Percentiles rank a stretch among this genome's conserved stretches.
Evolutionary conservation across 2,329 filamentous ascomycete species (phyloP).

Genomic region (Plenodomus lindquistii): DNA sequence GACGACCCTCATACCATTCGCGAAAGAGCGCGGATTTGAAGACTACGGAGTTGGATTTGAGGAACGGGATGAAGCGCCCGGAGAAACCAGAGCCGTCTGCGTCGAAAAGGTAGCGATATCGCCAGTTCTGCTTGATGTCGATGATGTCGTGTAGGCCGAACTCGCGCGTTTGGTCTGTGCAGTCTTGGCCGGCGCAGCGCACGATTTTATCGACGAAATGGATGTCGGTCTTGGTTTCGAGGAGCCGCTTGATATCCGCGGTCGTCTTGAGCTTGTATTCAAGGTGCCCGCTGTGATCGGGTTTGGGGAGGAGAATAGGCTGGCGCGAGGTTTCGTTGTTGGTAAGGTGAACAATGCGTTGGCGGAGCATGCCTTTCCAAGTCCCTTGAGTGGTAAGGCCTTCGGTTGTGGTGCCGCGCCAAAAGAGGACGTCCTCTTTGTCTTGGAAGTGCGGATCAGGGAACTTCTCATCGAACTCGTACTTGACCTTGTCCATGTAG

Average conservation of each 20-base stretch:
- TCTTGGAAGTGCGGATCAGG: constrained; percentile 61
- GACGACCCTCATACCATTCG: constrained; percentile 76
- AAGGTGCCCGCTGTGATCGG: constrained; percentile 57
- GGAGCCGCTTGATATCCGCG: constrained; percentile 56
- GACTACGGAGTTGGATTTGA: constrained; percentile 69
- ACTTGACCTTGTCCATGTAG: constrained; percentile 61
- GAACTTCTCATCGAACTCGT: constrained; percentile 54
- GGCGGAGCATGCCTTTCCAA: constrained; percentile 70
- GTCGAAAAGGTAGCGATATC: constrained; percentile 72
- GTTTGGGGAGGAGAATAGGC: constrained; percentile 44
- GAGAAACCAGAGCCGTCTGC: constrained; percentile 71
- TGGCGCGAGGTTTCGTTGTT: constrained; percentile 38
- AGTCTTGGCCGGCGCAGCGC: constrained; percentile 60
- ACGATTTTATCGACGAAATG: constrained; percentile 62
- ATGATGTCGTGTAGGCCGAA: constrained; percentile 53
- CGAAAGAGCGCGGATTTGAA: constrained; percentile 74
- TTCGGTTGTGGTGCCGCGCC: constrained; percentile 69
- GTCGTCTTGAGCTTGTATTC: constrained; percentile 60
- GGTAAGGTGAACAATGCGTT: constrained; percentile 70
- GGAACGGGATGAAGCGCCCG: constrained; percentile 65
- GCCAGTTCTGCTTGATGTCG: constrained; percentile 63
- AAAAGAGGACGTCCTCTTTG: constrained; percentile 70
- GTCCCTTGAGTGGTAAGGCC: constrained; percentile 55
- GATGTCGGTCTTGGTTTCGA: constrained; percentile 57
- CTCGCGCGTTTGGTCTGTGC: constrained; percentile 56